Percentiles rank a stretch among this genome's conserved stretches.
Evolutionary conservation across 2,329 filamentous ascomycete species (phyloP).

Genomic region (Colletotrichum filicis): DNA sequence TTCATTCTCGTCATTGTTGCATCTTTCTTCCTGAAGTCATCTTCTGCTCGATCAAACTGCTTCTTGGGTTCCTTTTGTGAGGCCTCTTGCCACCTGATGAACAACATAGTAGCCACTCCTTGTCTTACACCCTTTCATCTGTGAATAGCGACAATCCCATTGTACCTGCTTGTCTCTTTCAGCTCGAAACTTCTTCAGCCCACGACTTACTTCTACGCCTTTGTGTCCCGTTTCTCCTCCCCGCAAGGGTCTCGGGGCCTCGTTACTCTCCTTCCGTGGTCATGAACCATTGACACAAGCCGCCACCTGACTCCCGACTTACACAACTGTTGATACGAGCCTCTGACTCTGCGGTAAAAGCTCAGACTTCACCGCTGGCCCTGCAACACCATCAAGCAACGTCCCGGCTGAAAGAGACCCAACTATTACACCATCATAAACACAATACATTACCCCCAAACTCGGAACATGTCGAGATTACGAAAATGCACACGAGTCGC

Average conservation of each 20-base stretch:
- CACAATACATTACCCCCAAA: not conserved
- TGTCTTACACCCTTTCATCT: slow-evolving; percentile 2
- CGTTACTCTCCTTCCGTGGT: not conserved
- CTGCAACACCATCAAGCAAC: not conserved
- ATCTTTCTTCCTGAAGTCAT: slow-evolving; percentile 20
- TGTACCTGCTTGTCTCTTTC: slow-evolving; percentile 5
- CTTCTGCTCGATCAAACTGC: slow-evolving; percentile 18
- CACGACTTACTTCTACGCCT: slow-evolving; percentile 30
- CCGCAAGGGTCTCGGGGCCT: not conserved
- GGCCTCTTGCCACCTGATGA: slow-evolving; percentile 11
- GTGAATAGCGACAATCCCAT: slow-evolving; percentile 28
- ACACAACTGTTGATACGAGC: slow-evolving; percentile 10
- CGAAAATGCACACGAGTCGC: slow-evolving; percentile 47
- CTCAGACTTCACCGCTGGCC: slow-evolving; percentile 3
- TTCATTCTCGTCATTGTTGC: not conserved
- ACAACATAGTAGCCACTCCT: slow-evolving; percentile 5
- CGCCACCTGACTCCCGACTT: slow-evolving; percentile 18
- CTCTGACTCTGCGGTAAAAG: slow-evolving; percentile 17
- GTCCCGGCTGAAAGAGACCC: slow-evolving; percentile 6
- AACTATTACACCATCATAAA: not conserved
- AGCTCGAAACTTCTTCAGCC: slow-evolving; percentile 22
- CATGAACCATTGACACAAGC: slow-evolving; percentile 7
- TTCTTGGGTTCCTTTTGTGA: slow-evolving; percentile 19
- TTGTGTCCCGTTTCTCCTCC: slow-evolving; percentile 11
- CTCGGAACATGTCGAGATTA: slow-evolving; percentile 41